Evolutionary conservation across 140 eudicot species (phyloP).

Genomic region (Flaveria floridana): DNA sequence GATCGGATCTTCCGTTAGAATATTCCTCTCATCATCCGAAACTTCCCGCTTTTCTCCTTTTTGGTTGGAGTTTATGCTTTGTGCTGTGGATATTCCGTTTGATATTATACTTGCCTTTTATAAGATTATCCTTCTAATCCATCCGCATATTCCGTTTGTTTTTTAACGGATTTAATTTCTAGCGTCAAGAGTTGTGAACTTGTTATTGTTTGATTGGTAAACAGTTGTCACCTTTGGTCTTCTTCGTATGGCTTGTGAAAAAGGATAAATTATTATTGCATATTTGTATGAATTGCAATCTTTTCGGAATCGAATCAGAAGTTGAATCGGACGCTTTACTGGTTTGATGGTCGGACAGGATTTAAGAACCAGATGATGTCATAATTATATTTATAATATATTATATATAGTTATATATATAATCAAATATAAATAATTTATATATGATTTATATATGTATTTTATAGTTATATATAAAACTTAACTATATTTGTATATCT

Average conservation of each 20-base stretch:
- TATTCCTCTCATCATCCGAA: slow-evolving; percentile 31
- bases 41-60: slow-evolving; percentile 19
- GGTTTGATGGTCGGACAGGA: too few relatives aligned
- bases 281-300: too few relatives aligned
- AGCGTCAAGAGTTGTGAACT: neutral
- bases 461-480: too few relatives aligned
- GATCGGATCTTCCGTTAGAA: slow-evolving; percentile 31
- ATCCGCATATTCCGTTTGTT: slow-evolving; percentile 27
- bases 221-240: neutral
- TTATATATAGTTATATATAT: too few relatives aligned
- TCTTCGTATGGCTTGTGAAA: neutral
- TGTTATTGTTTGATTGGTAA: neutral
- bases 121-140: slow-evolving; percentile 19
- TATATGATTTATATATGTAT: too few relatives aligned
- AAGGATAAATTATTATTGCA: too few relatives aligned
- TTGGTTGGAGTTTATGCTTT: slow-evolving; percentile 25
- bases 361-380: too few relatives aligned
- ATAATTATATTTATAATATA: too few relatives aligned
- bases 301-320: too few relatives aligned
- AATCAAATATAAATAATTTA: too few relatives aligned
- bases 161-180: slow-evolving; percentile 20
- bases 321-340: too few relatives aligned
- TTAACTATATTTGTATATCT: too few relatives aligned
- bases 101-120: neutral
- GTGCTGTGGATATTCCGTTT: slow-evolving; percentile 40